Evolutionary conservation across 73 alveolate species (phyloP).

Genomic region (Tetrahymena malaccensis): DNA sequence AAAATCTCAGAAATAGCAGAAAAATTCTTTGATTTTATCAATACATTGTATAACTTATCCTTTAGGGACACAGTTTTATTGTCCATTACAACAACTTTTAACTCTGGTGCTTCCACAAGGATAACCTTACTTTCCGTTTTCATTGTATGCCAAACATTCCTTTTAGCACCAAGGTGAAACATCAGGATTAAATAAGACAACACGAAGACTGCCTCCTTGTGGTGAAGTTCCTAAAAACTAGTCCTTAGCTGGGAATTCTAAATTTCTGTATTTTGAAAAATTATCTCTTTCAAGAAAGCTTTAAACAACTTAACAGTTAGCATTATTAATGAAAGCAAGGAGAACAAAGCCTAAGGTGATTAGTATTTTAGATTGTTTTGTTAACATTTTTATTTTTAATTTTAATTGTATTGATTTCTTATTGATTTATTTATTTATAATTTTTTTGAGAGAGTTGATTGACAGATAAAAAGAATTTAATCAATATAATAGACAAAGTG

Average conservation of each 20-base stretch:
- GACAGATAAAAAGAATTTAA: not conserved
- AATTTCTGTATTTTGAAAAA: not conserved
- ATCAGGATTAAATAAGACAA: not conserved
- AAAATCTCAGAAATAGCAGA: not conserved
- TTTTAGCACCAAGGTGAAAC: not conserved
- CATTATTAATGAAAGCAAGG: not conserved
- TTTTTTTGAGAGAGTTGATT: not conserved
- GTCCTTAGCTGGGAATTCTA: not conserved
- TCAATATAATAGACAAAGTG: no score
- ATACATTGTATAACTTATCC: not conserved
- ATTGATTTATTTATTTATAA: no score
- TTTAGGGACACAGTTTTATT: not conserved
- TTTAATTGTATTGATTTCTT: no score
- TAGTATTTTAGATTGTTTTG: not conserved
- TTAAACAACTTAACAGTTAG: not conserved
- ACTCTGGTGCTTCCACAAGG: not conserved
- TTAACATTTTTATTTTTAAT: not conserved
- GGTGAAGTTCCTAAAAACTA: not conserved
- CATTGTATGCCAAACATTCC: not conserved
- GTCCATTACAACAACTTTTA: not conserved
- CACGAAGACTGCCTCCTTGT: not conserved
- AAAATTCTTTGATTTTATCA: not conserved
- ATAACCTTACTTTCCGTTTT: not conserved
- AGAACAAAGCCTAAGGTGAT: not conserved
- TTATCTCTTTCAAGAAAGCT: not conserved